Evolutionary conservation across 2,329 filamentous ascomycete genomes (phyloP), one percentile per base, ranked within the genome.

Genomic region (Thermomyces lanuginosus): DNA sequence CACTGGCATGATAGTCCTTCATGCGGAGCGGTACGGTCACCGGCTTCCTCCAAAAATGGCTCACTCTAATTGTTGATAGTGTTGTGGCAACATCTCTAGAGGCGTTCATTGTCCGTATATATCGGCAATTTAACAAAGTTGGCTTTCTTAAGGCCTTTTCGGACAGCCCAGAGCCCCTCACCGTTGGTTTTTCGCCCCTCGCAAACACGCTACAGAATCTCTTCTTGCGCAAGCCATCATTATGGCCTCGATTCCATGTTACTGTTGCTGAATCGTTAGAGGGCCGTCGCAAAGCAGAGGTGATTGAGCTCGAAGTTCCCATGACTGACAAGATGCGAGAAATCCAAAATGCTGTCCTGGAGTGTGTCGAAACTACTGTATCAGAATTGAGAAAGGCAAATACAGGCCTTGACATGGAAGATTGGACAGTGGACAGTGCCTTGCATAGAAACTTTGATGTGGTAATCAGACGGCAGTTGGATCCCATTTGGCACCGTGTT

Each of bases 61-160:
- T 30, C 39, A 39, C 14, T 8, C 7, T 11, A 12, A n/a, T n/a
- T n/a, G n/a, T n/a, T 21, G 14, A 6, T 24, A 73, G 75, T 35
- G 70, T 92, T 16, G 58, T 83, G 13, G 80, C 84, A 8, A 93
- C 84, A 1, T 89, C 83, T 1, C 60, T 84, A 2, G 89, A 98
- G 51, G 86, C 89, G 5, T 98, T 98, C 52, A 93, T 98, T 35
- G 61, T 95, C 32, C 71, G 89, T 20, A 81, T 93, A 29, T 98
- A 84, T 49, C 70, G 89, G 33, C 86, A 95, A 55, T 81, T 81
- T 61, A 98, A 98, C 54, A 92, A 91, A 58, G 63, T 57, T 16
- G 89, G 89, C 17, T 95, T 98, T 41, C 62, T 98, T 16, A 98
- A 98, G 46, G 89, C 89, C 8, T 92, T 98, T 46, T 89, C 84